Evolutionary conservation across 805 yeast genomes (phyloP).

Genomic region (Wickerhamiella occidentalis): DNA sequence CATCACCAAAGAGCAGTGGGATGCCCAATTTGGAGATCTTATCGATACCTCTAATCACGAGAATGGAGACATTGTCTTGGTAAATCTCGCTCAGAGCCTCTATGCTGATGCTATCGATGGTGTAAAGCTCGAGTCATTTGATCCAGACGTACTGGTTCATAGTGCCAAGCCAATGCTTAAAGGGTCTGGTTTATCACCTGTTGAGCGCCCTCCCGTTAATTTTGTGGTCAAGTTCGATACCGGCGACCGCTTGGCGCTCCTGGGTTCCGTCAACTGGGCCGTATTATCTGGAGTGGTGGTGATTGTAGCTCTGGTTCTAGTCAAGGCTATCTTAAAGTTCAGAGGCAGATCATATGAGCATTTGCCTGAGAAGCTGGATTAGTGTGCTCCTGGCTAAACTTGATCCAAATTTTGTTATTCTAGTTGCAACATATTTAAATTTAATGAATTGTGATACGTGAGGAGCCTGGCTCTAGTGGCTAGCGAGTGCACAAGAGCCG

Average conservation of each 20-base stretch:
- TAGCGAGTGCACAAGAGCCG: too few species aligned
- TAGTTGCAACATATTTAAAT: too few species aligned
- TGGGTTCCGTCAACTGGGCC: conserved; percentile 1
- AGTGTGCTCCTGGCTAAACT: too few species aligned
- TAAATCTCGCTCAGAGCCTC: conserved; percentile 17
- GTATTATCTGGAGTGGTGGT: background rate
- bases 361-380: background rate
- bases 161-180: background rate
- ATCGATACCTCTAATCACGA: conserved; percentile 11
- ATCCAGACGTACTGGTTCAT: background rate
- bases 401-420: too few species aligned
- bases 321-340: background rate
- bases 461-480: too few species aligned
- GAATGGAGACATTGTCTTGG: conserved; percentile 16
- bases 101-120: conserved; percentile 14
- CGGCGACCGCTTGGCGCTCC: background rate
- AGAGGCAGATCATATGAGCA: background rate
- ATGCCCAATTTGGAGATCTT: conserved; percentile 11
- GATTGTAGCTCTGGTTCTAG: background rate
- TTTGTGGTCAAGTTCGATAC: background rate
- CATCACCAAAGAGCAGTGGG: conserved; percentile 14
- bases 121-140: background rate
- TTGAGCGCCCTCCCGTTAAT: background rate
- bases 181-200: background rate
- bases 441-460: too few species aligned